Base-by-base conservation (phyloP, 1,284 basidiomycete species). In the Peniophora sp. region DNA sequence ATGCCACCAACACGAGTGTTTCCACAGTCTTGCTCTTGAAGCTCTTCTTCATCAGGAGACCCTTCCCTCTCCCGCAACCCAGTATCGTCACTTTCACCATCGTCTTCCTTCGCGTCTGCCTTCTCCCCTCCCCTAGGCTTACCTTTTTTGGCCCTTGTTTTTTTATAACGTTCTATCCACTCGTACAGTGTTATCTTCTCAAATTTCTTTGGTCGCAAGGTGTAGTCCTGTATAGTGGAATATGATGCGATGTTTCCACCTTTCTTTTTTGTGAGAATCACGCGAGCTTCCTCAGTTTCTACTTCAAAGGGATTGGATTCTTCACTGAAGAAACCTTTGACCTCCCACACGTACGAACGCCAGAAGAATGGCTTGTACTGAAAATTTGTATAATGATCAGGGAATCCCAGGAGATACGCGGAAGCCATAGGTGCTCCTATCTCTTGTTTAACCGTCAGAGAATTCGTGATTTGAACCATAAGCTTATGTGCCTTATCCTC, bases 321-420 rank as follows among this genome's bases (percentile, higher is more conserved):
- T n/a, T n/a, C n/a, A n/a, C n/a, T n/a, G n/a, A 49, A 56, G 34
- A 34, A 19, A 36, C 45, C 23, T 23, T 47, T 38, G 2, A 48
- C 55, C 41, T 55, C 47, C 16, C 24, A 20, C 1, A 59, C 43
- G 59, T 55, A 67, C n/a, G 24, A 16, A 50, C 57, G 53, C 65
- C 65, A 69, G 45, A 55, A 64, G 36, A 63, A 61, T 2, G 45
- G 36, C 22, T 51, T 50, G 52, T 65, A 68, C n/a, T 50, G 45
- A 49, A 63, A 54, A 43, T 51, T 58, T 1, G 62, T 64, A 48
- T 69, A 69, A 32, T 67, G 64, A 52, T 69, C 65, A 14, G 63
- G 62, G 56, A 65, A 55, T 34, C 58, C 58, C 1, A 68, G 47
- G 2, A 68, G 48, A 53, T 64, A 63, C 43, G 62, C 39, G 41